Conservation (phyloP, 2,329 filamentous ascomycete genomes). For the Diaporthe longicolla region DNA sequence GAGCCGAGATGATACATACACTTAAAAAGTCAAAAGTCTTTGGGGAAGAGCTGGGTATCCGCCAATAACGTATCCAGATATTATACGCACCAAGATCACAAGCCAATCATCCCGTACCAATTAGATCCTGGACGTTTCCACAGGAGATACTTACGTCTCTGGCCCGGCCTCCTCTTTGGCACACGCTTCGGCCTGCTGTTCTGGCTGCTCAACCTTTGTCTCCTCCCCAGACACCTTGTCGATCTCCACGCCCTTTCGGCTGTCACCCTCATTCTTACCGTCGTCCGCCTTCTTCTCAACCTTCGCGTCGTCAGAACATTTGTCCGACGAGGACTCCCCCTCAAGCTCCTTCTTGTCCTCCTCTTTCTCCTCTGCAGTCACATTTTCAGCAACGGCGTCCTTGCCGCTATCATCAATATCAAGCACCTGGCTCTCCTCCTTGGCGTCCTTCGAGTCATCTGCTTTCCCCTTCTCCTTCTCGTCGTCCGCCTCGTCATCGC, state of each 20-base stretch:
- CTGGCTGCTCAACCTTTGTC: not conserved
- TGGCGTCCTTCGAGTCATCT: conserved; percentile 37
- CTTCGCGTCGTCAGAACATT: not conserved
- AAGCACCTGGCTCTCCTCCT: conserved; percentile 46
- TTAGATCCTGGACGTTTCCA: not conserved
- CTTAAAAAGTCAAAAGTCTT: not conserved
- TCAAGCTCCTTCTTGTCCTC: conserved; percentile 22
- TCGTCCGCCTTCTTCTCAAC: not conserved
- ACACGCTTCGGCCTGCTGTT: conserved; percentile 10
- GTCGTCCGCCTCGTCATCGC: conserved; percentile 55
- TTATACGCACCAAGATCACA: not conserved
- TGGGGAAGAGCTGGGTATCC: conserved; percentile 24
- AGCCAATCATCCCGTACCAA: not conserved
- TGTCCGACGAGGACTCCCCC: not conserved
- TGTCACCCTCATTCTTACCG: not conserved
- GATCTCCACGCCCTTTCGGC: not conserved
- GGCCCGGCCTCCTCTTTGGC: conserved; percentile 38
- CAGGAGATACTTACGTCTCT: conserved; percentile 39
- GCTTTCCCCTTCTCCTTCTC: conserved; percentile 35
- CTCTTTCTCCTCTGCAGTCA: conserved; percentile 36
- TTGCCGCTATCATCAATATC: conserved; percentile 53
- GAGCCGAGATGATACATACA: conserved; percentile 3
- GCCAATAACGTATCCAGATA: not conserved
- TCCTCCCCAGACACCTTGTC: not conserved
- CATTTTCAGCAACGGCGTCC: conserved; percentile 44